These are phyloP conservation scores for Boletus sp. DNA, from an alignment of 768 basidiomycete genomes.

Conservation along the genomic window DNA sequence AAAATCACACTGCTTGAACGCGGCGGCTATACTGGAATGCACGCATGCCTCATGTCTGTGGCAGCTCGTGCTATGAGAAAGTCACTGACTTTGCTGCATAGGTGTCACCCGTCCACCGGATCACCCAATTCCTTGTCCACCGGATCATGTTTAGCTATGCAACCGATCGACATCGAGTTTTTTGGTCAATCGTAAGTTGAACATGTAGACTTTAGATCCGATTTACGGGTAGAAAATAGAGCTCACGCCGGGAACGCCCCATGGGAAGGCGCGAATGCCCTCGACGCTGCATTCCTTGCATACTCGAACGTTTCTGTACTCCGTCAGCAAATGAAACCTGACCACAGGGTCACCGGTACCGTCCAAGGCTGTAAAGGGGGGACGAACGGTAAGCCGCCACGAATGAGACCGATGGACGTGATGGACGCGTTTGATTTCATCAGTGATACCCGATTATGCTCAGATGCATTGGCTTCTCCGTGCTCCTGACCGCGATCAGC, in stretches of 20 bases:
- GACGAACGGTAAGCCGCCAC: constrained; percentile 55
- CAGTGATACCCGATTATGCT: constrained; percentile 84
- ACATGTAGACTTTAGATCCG: not conserved
- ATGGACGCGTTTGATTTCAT: constrained; percentile 1
- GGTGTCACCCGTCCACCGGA: constrained; percentile 75
- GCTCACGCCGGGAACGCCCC: constrained; percentile 81
- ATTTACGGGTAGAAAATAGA: constrained; percentile 35
- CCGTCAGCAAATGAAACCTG: constrained; percentile 85
- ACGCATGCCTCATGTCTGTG: constrained; percentile 71
- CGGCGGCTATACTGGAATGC: constrained; percentile 80
- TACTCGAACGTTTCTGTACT: constrained; percentile 78
- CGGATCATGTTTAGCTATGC: constrained; percentile 61
- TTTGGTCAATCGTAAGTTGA: constrained; percentile 64
- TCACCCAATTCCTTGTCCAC: constrained; percentile 47
- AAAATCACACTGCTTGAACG: constrained; percentile 72
- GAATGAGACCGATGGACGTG: not conserved
- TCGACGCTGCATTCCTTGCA: constrained; percentile 85
- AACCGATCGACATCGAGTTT: constrained; percentile 66
- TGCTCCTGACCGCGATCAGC: constrained; percentile 59
- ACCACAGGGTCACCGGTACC: constrained; percentile 76
- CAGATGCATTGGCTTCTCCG: constrained; percentile 72
- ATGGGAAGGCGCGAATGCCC: constrained; percentile 84
- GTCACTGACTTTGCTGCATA: constrained; percentile 28
- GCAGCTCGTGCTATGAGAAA: constrained; percentile 6
- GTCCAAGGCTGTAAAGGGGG: constrained; percentile 67